Conservation (phyloP, 192 early-diverging fungal genomes). For the Backusella morwellensis region DNA sequence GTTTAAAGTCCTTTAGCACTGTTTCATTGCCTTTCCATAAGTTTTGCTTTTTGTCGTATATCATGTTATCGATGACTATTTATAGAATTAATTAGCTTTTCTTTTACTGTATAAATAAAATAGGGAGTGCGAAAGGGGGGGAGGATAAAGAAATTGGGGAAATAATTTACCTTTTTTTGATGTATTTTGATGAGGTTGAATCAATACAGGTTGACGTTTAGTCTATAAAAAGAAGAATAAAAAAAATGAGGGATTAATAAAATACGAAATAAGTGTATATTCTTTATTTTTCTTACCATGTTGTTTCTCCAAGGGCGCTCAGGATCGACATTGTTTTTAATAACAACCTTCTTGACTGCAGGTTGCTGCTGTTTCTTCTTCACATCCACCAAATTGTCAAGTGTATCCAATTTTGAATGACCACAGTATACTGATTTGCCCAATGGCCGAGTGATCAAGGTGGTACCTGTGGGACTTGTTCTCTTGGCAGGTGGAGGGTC, state of each 20-base stretch:
- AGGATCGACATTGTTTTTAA: not conserved
- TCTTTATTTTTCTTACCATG: not conserved
- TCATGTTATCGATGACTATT: conserved; percentile 4
- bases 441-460: not conserved
- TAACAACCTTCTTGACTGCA: not conserved
- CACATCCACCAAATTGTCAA: conserved; percentile 13
- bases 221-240: not conserved
- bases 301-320: conserved; percentile 15
- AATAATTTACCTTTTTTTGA: conserved; percentile 7
- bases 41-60: not conserved
- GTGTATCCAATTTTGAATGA: not conserved
- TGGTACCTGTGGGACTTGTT: not conserved
- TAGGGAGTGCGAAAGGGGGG: not conserved
- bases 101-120: not conserved
- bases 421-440: not conserved
- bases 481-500: not conserved
- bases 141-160: not conserved
- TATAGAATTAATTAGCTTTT: not conserved
- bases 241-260: not conserved
- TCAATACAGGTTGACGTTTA: conserved; percentile 4
- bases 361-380: not conserved
- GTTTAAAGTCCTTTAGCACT: not conserved
- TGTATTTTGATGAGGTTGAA: conserved; percentile 5
- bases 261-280: not conserved
- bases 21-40: conserved; percentile 14